Evolutionary conservation across 140 eudicot genomes (phyloP), one percentile per base, ranked within the genome.

Genomic region (Flaveria floridana): DNA sequence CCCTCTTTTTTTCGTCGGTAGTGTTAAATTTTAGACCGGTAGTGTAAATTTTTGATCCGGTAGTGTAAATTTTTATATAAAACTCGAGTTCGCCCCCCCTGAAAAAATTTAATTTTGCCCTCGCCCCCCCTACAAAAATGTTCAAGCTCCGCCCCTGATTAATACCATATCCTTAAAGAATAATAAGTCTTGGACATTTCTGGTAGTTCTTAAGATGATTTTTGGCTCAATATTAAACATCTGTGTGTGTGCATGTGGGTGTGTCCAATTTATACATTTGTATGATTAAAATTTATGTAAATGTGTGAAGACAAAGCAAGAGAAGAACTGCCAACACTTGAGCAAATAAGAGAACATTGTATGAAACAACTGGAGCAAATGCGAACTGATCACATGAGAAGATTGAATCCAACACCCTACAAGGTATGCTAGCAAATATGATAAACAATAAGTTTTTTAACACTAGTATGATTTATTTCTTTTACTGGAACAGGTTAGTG

Each of bases 381-480:
- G 97, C 82, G 97, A 16, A 90, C 97, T 0, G 99, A 95, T 80
- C 99, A 95, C 86, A 95, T 95, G 99, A 87, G 99, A 81, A 85
- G 96, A 80, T 79, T 95, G 83, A 95, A 95, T 81, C 99, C 99
- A 65, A 95, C 99, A 30, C 99, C 99, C 58, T 95, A 95, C 85
- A 95, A 95, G 97, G 99, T 95, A 64, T 65, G 65, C 68, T 23
- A 69, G 47, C 2, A 55, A n/a, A 10, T 3, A 51, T 1, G 21
- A 57, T 51, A 42, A 19, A 11, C 14, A 44, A 42, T 6, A 14
- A 26, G 23, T 20, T 39, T n/a, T 67, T n/a, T 26, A 26, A 26
- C 39, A 65, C 41, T 70, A 25, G 12, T 30, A 14, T 42, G 67
- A 26, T 30, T 72, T 68, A 18, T 16, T 8, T 46, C 2, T 68